Evolutionary conservation across 495 filamentous ascomycete genomes (phyloP), one percentile per base, ranked within the genome.

Genomic region (Podospora sp.): DNA sequence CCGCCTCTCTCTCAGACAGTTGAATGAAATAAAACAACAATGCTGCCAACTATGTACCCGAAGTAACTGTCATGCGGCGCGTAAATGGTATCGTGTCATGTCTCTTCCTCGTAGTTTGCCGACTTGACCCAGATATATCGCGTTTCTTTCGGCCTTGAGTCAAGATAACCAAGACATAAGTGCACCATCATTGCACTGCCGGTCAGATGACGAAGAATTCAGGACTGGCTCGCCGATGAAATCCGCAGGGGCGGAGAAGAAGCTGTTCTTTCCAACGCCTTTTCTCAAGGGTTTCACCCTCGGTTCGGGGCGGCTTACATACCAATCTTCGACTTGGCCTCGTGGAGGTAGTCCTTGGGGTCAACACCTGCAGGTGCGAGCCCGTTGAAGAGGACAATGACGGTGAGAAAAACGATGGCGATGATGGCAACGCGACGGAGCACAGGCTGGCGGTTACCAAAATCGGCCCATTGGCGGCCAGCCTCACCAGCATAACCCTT

Each of bases 401-500:
- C 71, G 60, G 89, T 72, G 35, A 92, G 66, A 22, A 89, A 77
- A 14, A 80, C 78, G 22, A 75, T 66, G 35, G 81, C 87, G 63
- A 95, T 84, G 70, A 94, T 81, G 60, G 93, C 76, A 33, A 92
- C 78, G 80, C 92, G 92, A 79, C 93, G 90, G 71, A 90, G 80
- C 53, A 86, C 86, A 35, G 94, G 94, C 64, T 86, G 87, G 50
- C 79, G 84, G 61, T 83, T 85, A 62, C 94, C 93, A 71, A 95
- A 97, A 70, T 97, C 93, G 61, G 91, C 89, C 94, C 94, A 97
- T 50, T 85, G 80, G 66, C 91, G 89, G 69, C 83, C 80, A 60
- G 83, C 88, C 67, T 93, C 87, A 62, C 83, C 81, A 65, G 90
- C 81, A 78, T 91, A 91, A 64, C 91, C 90, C 83, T 89, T 92